Evolutionary conservation across 208 protist species (phyloP).

Genomic region (Lotmaria passim): DNA sequence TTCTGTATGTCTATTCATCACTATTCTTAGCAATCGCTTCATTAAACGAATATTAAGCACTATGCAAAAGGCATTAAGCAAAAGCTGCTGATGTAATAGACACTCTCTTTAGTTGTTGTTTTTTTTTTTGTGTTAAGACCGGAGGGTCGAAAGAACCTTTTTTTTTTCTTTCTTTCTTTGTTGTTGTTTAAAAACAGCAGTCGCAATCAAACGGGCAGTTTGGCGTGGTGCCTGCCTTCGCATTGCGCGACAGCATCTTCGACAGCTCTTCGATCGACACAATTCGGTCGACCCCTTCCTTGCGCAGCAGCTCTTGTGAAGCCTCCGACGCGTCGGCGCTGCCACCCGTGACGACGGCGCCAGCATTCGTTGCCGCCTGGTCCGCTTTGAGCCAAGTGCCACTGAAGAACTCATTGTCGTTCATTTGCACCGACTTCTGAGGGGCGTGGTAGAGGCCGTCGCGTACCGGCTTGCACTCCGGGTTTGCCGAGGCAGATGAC

Average conservation of each 20-base stretch:
- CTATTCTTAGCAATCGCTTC: no score
- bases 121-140: not conserved
- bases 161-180: not conserved
- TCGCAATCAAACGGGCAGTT: slow-evolving; percentile 93
- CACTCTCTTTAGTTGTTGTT: not conserved
- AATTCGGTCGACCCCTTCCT: slow-evolving; percentile 84
- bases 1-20: no score
- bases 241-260: slow-evolving; percentile 76
- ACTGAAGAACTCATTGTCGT: slow-evolving; percentile 84
- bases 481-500: not conserved
- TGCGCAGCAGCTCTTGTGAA: slow-evolving; percentile 32
- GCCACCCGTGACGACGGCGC: not conserved
- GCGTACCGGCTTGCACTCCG: slow-evolving; percentile 15
- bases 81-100: no score
- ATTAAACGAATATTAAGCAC: no score
- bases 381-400: slow-evolving; percentile 37
- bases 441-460: slow-evolving; percentile 83
- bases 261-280: slow-evolving; percentile 75
- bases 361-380: slow-evolving; percentile 7
- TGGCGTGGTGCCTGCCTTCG: slow-evolving; percentile 79
- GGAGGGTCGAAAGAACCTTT: not conserved
- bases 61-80: no score
- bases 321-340: slow-evolving; percentile 17
- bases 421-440: slow-evolving; percentile 77
- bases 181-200: slow-evolving; percentile 77